These are phyloP conservation scores for Lactifluus rugatus DNA, from an alignment of 768 basidiomycete species.

Conservation along the genomic window DNA sequence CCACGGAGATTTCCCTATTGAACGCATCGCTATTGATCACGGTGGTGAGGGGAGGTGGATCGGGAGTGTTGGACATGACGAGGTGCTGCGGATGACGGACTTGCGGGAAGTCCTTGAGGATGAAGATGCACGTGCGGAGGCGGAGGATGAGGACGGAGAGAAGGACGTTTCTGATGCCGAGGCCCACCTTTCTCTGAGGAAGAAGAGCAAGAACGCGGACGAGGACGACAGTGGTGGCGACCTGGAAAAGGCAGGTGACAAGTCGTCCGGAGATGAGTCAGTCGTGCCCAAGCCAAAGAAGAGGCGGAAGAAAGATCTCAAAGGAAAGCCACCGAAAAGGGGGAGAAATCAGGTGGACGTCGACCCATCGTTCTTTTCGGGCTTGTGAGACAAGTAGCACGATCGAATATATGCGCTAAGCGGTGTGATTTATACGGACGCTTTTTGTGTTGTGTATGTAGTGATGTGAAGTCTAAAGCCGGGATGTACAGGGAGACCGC, in stretches of 20 bases:
- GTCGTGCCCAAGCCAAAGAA: slow-evolving; percentile 33
- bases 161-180: slow-evolving; percentile 23
- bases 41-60: slow-evolving; percentile 66
- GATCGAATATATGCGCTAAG: neutral
- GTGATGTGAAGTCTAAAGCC: no score
- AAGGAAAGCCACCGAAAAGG: slow-evolving; percentile 42
- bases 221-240: slow-evolving; percentile 6
- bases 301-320: slow-evolving; percentile 45
- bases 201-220: slow-evolving; percentile 18
- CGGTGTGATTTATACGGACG: no score
- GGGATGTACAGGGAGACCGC: no score
- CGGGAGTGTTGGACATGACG: slow-evolving; percentile 90
- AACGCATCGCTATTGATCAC: slow-evolving; percentile 64
- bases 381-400: slow-evolving; percentile 41
- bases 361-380: slow-evolving; percentile 58
- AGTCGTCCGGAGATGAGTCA: slow-evolving; percentile 21
- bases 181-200: neutral
- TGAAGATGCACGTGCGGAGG: slow-evolving; percentile 32
- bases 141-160: slow-evolving; percentile 18
- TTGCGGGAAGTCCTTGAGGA: slow-evolving; percentile 66
- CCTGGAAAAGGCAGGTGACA: slow-evolving; percentile 17
- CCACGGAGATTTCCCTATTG: slow-evolving; percentile 88
- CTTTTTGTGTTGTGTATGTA: no score
- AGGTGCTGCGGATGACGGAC: slow-evolving; percentile 76
- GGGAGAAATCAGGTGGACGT: slow-evolving; percentile 49